Evolutionary conservation across 2,329 filamentous ascomycete genomes (phyloP), one percentile per base, ranked within the genome.

Genomic region (Monosporascus cannonballus): DNA sequence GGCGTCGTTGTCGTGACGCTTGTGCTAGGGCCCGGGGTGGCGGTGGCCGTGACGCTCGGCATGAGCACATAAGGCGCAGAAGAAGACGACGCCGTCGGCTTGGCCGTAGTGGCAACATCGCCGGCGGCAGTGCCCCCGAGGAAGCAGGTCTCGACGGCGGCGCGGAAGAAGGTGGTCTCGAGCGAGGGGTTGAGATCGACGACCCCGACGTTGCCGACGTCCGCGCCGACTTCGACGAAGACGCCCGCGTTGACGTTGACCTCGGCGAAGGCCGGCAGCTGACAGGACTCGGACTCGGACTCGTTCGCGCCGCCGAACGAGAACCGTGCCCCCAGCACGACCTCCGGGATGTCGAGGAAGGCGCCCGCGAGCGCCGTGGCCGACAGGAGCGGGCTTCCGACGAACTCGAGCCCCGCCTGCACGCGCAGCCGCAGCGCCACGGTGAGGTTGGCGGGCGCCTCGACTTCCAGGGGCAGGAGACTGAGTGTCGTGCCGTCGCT

Each of bases 181-280:
- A 62, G 56, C 8, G 54, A 59, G 9, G 62, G 63, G 50, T 62
- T 59, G 56, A 62, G 56, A 8, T 61, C 58, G 17, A 47, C 54
- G 30, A 65, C 17, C 9, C 55, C 24, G 46, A 61, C 15, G 50
- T 57, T 55, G 2, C n/a, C 61, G 44, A 66, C 25, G 18, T 60
- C 57, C 6, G 59, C 61, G 45, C 61, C 62, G 49, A 66, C 49
- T 50, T 66, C 62, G 25, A 64, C 58, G 51, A 59, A 65, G 2
- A 57, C 59, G 44, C 62, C 63, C n/a, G 62, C 62, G 54, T 66
- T 66, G 56, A 66, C 62, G 61, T 66, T 60, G 20, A 66, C 51
- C 39, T 63, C 61, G 15, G 63, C 63, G 1, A 54, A 54, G 4
- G 57, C 59, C 11, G 59, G 56, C 17, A 64, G 30, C 20, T 34